Conservation (phyloP, 176 grass and related monocot species). For the Oryza australiensis region DNA sequence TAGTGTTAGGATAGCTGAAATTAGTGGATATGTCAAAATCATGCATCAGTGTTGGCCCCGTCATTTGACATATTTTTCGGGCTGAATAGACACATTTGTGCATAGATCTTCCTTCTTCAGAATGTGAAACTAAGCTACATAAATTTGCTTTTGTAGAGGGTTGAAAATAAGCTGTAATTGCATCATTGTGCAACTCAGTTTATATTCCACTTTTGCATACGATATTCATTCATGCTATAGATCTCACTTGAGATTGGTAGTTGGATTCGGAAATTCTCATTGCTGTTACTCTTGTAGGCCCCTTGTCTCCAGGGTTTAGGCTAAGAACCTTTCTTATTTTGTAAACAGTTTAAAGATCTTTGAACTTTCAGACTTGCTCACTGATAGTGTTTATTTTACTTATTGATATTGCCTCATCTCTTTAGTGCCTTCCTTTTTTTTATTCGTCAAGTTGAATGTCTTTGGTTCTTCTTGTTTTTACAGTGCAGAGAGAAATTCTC, state of each 20-base stretch:
- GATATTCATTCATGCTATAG: background rate
- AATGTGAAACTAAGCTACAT: background rate
- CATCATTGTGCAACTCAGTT: background rate
- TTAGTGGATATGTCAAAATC: background rate
- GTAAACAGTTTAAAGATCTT: constrained; percentile 14
- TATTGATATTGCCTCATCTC: background rate
- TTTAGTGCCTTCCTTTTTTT: background rate
- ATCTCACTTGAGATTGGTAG: background rate
- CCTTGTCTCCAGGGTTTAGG: background rate
- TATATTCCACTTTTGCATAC: background rate
- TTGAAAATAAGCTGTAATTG: background rate
- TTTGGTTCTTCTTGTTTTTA: constrained; percentile 20
- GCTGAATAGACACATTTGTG: background rate
- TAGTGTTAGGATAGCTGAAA: constrained; percentile 17
- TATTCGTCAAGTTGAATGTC: background rate
- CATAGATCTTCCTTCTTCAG: background rate
- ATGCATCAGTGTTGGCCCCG: background rate
- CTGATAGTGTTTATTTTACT: constrained; percentile 12
- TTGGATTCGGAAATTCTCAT: constrained; percentile 1
- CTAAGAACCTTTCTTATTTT: constrained; percentile 1
- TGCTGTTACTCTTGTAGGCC: background rate
- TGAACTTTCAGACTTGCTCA: background rate
- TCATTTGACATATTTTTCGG: background rate
- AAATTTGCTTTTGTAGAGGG: background rate
- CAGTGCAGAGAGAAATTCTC: constrained; percentile 73